phyloP scores from a whole-genome alignment of 2,329 filamentous ascomycete species.

The Botrytis fragariae region DNA sequence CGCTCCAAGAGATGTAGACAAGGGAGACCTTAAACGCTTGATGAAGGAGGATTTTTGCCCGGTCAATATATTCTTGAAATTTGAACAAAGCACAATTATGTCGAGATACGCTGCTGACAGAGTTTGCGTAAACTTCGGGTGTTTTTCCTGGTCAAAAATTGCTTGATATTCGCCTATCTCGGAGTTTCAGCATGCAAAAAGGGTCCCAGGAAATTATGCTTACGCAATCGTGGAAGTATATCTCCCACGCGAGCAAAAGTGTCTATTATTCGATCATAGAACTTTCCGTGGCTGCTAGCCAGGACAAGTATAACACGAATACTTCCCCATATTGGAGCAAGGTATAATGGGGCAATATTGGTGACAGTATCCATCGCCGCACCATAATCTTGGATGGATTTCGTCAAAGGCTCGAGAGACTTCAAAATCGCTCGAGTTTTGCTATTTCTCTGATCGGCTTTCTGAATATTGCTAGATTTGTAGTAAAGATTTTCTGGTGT shows the following conservation, averaged over 20 bases:
- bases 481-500: slow-evolving; percentile 5
- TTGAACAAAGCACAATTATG: not conserved
- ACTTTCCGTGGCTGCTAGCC: not conserved
- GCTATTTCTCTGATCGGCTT: not conserved
- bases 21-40: not conserved
- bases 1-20: not conserved
- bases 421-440: not conserved
- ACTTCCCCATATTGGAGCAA: not conserved
- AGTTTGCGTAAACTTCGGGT: not conserved
- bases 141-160: not conserved
- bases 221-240: slow-evolving; percentile 2
- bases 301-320: not conserved
- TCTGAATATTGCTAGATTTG: not conserved
- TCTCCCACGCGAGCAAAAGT: slow-evolving; percentile 6
- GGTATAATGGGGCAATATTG: not conserved
- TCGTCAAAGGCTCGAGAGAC: not conserved
- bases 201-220: too few relatives aligned
- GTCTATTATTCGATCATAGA: slow-evolving; percentile 8
- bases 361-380: not conserved
- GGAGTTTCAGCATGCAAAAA: not conserved
- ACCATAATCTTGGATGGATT: not conserved
- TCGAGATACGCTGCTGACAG: slow-evolving; percentile 4
- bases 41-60: not conserved
- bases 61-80: not conserved
- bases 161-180: not conserved